Evolutionary conservation across 225 moss, liverwort and hornwort genomes (phyloP), one percentile per base, ranked within the genome.

Genomic region (Bryum argenteum): DNA sequence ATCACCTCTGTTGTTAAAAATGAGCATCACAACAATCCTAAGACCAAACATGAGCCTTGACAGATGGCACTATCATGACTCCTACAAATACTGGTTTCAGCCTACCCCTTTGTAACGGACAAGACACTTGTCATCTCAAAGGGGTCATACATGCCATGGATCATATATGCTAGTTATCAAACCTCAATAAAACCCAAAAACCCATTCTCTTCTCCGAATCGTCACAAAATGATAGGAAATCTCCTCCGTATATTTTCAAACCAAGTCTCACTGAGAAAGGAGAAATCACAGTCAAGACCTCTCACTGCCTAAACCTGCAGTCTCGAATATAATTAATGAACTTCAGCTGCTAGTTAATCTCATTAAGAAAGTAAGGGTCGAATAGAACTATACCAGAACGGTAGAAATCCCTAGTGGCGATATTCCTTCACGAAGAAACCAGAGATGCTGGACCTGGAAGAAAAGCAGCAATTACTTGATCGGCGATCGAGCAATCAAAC

Each of bases 391-490:
- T 79, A 98, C 94, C 94, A 98, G 66, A 75, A 98, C 94, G 33
- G 74, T 85, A 50, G 73, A 54, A 43, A 98, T 86, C 18, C 97
- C 97, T 88, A 94, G 78, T 18, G 97, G 97, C 5, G 92, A 87
- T 43, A 92, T 58, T 52, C 97, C 97, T 76, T 92, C 89, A 59
- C 94, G 92, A 45, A 88, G 62, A 74, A 94, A 98, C 97, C 97
- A 98, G 69, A 81, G 80, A 58, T 89, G 85, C 81, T 92, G 88
- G 37, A 97, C 94, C 97, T 97, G 87, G 8, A 73, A 72, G 52
- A 22, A 68, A 73, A 10, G 53, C 65, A 61, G 18, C 65, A 63
- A 40, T 13, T 22, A 72, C 33, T 54, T 74, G 44, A 61, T 61
- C 40, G 42, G 33, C 33, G 50, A 3, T 37, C n/a, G 17, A 56